Percentiles rank a stretch among this genome's conserved stretches.
Conservation (phyloP, 495 filamentous ascomycete genomes). For the Usnea hakonensis region DNA sequence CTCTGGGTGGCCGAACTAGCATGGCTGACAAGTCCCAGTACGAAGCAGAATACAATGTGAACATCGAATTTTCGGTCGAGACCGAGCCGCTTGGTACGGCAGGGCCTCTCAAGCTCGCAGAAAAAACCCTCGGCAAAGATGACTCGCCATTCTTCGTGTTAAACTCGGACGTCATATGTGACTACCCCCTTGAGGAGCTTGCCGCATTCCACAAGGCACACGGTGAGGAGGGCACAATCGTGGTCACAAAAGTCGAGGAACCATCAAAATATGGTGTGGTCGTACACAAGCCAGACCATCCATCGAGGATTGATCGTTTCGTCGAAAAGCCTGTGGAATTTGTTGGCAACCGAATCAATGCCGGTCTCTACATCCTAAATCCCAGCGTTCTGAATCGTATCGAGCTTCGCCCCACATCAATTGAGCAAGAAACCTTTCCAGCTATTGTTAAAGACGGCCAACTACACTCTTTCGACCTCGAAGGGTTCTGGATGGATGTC, state of each 20-base stretch:
- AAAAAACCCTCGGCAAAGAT: conserved; percentile 88
- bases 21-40: conserved; percentile 48
- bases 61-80: conserved; percentile 95
- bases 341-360: conserved; percentile 99
- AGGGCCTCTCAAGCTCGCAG: conserved; percentile 91
- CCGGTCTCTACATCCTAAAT: conserved; percentile 98
- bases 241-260: conserved; percentile 99
- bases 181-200: conserved; percentile 89
- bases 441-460: conserved; percentile 85
- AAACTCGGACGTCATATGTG: conserved; percentile 97
- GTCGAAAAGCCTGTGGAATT: conserved; percentile 99
- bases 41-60: conserved; percentile 81
- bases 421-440: conserved; percentile 99
- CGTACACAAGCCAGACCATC: conserved; percentile 91
- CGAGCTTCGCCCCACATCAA: conserved; percentile 95
- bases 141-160: conserved; percentile 96
- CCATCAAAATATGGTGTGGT: conserved; percentile 98
- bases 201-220: conserved; percentile 80
- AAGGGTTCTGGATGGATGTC: conserved; percentile 99
- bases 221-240: conserved; percentile 94
- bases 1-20: neutral
- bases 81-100: conserved; percentile 92
- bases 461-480: conserved; percentile 94
- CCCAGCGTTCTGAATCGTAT: conserved; percentile 84
- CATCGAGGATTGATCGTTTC: conserved; percentile 93